Percentiles rank a stretch among this genome's conserved stretches.
Evolutionary conservation across 148 eudicot species (phyloP).

Genomic region (Cornus kousa): DNA sequence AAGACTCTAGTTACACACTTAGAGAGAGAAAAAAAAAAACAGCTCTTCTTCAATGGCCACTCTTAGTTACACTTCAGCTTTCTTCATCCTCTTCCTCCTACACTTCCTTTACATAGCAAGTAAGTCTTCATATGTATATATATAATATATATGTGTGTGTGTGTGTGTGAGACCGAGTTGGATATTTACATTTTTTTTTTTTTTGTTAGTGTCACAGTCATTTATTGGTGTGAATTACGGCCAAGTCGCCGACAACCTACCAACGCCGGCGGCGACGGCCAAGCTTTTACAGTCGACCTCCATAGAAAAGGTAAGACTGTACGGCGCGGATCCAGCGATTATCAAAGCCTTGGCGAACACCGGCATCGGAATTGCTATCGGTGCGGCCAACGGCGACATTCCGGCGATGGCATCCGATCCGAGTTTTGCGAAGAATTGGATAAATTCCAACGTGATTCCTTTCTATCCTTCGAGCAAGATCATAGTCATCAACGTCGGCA

Average conservation of each 20-base stretch:
- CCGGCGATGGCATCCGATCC: conserved; percentile 45
- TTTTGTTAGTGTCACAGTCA: conserved; percentile 33
- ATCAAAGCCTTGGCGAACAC: conserved; percentile 50
- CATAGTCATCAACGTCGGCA: conserved; percentile 46
- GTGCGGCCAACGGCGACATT: conserved; percentile 49
- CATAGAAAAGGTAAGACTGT: conserved; percentile 42
- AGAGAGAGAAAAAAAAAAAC: too few relatives aligned
- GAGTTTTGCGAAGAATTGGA: conserved; percentile 39
- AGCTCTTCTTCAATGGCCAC: conserved; percentile 13
- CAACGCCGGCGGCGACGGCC: conserved; percentile 41
- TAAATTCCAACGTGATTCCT: conserved; percentile 36
- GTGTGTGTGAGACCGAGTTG: background rate
- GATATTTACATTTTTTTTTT: background rate
- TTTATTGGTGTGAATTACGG: conserved; percentile 62
- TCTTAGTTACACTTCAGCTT: conserved; percentile 6
- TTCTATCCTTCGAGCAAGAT: conserved; percentile 50
- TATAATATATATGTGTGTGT: background rate
- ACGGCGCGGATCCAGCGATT: conserved; percentile 47
- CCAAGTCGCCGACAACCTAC: conserved; percentile 62
- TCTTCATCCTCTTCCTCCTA: conserved; percentile 17
- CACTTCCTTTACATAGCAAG: conserved; percentile 19
- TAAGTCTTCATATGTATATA: conserved; percentile 12
- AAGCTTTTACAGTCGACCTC: conserved; percentile 43
- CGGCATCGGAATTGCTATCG: conserved; percentile 41
- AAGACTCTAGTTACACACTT: too few relatives aligned